Evolutionary conservation across 768 basidiomycete genomes (phyloP).

Genomic region (Podaxis sp.): DNA sequence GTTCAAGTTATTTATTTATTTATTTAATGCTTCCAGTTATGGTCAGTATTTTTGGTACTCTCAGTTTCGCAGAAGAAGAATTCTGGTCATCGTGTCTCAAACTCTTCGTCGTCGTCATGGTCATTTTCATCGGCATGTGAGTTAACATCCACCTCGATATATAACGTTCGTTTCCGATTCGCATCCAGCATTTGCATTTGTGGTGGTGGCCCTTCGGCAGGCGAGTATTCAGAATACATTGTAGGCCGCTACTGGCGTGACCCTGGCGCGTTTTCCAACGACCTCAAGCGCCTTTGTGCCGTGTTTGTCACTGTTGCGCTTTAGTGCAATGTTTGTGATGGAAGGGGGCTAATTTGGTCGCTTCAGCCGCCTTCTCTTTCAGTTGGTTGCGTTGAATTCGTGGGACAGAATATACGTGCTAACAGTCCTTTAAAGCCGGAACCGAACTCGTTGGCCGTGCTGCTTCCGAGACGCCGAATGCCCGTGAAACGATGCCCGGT

Average conservation of each 20-base stretch:
- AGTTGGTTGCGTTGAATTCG: slow-evolving; percentile 18
- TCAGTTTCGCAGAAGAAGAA: slow-evolving; percentile 45
- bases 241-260: slow-evolving; percentile 34
- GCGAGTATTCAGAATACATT: slow-evolving; percentile 30
- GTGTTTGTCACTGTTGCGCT: slow-evolving; percentile 37
- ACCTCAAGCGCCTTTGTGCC: slow-evolving; percentile 41
- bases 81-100: slow-evolving; percentile 50
- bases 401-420: neutral
- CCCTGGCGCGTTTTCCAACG: slow-evolving; percentile 39
- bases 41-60: slow-evolving; percentile 36
- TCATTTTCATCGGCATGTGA: slow-evolving; percentile 41
- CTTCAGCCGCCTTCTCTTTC: slow-evolving; percentile 34
- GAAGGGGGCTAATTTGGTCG: neutral
- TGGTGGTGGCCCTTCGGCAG: slow-evolving; percentile 35
- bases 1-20: neutral
- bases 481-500: slow-evolving; percentile 36
- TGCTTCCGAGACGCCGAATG: slow-evolving; percentile 42
- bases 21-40: slow-evolving; percentile 26
- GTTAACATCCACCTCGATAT: slow-evolving; percentile 11
- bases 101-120: slow-evolving; percentile 40
- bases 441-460: slow-evolving; percentile 45
- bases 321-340: neutral
- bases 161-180: neutral
- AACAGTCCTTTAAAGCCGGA: slow-evolving; percentile 26
- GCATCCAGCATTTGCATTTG: slow-evolving; percentile 34